Evolutionary conservation across 495 filamentous ascomycete genomes (phyloP).

Genomic region (Hyphodiscus hymeniophilus): DNA sequence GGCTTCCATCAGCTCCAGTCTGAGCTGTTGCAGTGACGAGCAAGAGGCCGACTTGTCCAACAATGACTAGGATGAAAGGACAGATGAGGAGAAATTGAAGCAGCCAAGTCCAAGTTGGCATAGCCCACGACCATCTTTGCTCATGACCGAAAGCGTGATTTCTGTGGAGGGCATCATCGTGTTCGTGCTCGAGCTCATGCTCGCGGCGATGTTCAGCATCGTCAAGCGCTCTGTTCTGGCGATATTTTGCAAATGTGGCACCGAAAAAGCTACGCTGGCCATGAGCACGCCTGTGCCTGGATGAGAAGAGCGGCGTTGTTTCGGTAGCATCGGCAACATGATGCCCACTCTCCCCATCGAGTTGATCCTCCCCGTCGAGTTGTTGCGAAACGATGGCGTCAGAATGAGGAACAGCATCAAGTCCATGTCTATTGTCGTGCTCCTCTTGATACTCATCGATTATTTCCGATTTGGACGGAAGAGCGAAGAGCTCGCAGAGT

Average conservation of each 20-base stretch:
- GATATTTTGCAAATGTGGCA: constrained; percentile 55
- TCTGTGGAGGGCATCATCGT: constrained; percentile 13
- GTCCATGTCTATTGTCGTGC: constrained; percentile 34
- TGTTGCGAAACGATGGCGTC: constrained; percentile 24
- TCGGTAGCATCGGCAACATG: constrained; percentile 58
- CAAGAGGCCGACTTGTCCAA: constrained; percentile 68
- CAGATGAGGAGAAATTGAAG: constrained; percentile 74
- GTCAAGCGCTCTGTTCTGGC: background rate
- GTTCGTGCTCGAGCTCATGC: too few species aligned
- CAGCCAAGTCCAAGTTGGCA: constrained; percentile 82
- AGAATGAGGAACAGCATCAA: constrained; percentile 24
- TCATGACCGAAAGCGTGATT: constrained; percentile 61
- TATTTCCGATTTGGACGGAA: constrained; percentile 64
- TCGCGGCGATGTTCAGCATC: too few species aligned
- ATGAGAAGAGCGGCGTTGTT: constrained; percentile 69
- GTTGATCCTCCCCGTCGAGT: constrained; percentile 28
- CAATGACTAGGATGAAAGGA: constrained; percentile 66
- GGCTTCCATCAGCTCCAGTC: constrained; percentile 72
- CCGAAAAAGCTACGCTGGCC: constrained; percentile 11
- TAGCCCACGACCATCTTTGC: constrained; percentile 70
- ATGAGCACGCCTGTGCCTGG: constrained; percentile 15
- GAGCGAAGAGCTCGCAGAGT: constrained; percentile 68
- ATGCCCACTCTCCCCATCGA: constrained; percentile 30
- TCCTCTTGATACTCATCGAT: constrained; percentile 40
- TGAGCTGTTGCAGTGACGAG: constrained; percentile 63